Evolutionary conservation across 768 basidiomycete species (phyloP), one percentile per base, ranked within the genome.

Genomic region (Trametes cubensis): DNA sequence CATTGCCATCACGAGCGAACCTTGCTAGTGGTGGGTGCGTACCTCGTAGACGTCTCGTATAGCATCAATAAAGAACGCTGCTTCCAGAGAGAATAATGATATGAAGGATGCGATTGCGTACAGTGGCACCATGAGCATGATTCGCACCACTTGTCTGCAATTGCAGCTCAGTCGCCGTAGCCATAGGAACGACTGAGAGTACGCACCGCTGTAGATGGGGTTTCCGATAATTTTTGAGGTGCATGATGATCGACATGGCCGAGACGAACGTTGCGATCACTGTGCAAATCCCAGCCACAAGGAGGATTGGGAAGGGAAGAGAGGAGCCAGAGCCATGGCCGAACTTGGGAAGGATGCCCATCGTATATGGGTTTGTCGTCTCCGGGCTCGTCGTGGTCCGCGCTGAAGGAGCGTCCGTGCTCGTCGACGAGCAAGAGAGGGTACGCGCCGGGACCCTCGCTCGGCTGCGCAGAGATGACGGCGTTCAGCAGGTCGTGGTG

Each of bases 41-140:
- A 94, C 95, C 83, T 99, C 97, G 73, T 99, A 99, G 17, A 99
- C 84, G 74, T 98, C 97, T 45, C 97, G 84, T 62, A 98, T 80
- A 17, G 85, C 94, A 72, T 99, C 97, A 62, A 99, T 95, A 63
- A 97, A 88, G 78, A 98, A 98, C 0, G 97, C 97, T 2, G 91
- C 94, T 71, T 96, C 90, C 57, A 98, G 79, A 0, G 95, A 97
- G 77, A 95, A 93, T 42, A 99, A 80, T 0, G 96, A 94, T 63
- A 98, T 94, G 66, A 98, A 79, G 4, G 94, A 95, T 0, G 97
- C 83, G 28, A 98, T 79, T 0, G 87, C 94, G 73, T 99, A 98
- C 28, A 98, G 78, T 0, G 96, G 96, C 6, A 92, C 92, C 95
- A 98, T 98, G 67, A 98, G 64, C 91, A 98, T 94, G 71, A 98